Conservation (phyloP, 352 stramenopile species). For the Globisporangium cederbergense region DNA sequence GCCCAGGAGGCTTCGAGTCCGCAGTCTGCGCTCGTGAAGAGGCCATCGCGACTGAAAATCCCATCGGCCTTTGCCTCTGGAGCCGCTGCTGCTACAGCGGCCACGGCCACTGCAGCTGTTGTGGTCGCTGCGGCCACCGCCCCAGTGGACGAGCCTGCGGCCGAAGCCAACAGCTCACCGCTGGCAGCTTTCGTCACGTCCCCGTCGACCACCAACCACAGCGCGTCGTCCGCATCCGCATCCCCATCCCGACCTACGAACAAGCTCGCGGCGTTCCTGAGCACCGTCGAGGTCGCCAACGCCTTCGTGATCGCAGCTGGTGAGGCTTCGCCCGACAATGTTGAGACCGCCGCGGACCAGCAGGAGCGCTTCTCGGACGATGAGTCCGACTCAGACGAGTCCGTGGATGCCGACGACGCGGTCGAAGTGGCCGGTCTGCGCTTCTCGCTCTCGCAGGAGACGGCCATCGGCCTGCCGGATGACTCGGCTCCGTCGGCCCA, state of each 20-base stretch:
- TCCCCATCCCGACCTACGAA: conserved; percentile 19
- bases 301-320: neutral
- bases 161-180: neutral
- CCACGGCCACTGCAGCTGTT: neutral
- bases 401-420: neutral
- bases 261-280: conserved; percentile 66
- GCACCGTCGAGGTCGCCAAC: conserved; percentile 37
- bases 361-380: conserved; percentile 6
- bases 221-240: neutral
- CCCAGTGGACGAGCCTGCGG: neutral
- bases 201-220: neutral
- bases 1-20: conserved; percentile 5
- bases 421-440: neutral
- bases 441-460: conserved; percentile 12
- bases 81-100: neutral
- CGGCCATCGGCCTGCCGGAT: conserved; percentile 2
- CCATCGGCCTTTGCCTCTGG: conserved; percentile 23
- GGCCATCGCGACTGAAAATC: conserved; percentile 29
- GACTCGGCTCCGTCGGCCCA: neutral
- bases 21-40: conserved; percentile 19
- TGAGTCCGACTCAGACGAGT: neutral
- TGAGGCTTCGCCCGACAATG: conserved; percentile 18
- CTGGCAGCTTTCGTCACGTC: conserved; percentile 3
- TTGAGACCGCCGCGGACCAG: conserved; percentile 7
- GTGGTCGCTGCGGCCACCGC: neutral